Evolutionary conservation across 345 rosid genomes (phyloP).

Genomic region (Clarkia xantiana): DNA sequence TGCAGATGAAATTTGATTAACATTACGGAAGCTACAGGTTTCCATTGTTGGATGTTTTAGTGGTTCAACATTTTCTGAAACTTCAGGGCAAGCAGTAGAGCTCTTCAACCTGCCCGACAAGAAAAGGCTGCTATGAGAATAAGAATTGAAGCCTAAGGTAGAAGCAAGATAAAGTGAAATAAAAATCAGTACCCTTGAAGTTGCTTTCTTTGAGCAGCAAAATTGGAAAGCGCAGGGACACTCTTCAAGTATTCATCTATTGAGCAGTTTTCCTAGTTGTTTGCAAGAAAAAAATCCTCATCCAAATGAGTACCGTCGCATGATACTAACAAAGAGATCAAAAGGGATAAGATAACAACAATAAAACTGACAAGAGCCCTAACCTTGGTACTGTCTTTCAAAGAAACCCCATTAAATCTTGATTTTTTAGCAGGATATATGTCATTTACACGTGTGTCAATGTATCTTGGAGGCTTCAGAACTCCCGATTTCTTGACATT

Average conservation of each 20-base stretch:
- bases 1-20: slow-evolving; percentile 60
- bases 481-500: slow-evolving; percentile 38
- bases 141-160: background rate
- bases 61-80: slow-evolving; percentile 20
- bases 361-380: slow-evolving; percentile 7
- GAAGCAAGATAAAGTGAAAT: background rate
- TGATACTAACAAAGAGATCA: too few species aligned
- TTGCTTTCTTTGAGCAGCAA: slow-evolving; percentile 38
- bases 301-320: too few species aligned
- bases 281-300: background rate
- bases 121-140: slow-evolving; percentile 4
- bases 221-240: slow-evolving; percentile 36
- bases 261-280: slow-evolving; percentile 34
- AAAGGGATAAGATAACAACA: slow-evolving; percentile 1
- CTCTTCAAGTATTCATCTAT: slow-evolving; percentile 28
- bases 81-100: slow-evolving; percentile 25
- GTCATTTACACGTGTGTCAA: slow-evolving; percentile 58
- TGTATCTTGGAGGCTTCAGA: slow-evolving; percentile 42
- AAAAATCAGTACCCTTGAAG: slow-evolving; percentile 29
- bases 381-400: slow-evolving; percentile 66
- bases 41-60: slow-evolving; percentile 28
- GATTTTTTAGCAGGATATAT: slow-evolving; percentile 69
- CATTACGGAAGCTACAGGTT: slow-evolving; percentile 61
- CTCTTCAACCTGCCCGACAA: slow-evolving; percentile 27
- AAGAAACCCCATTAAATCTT: slow-evolving; percentile 33